Evolutionary conservation across 1,139 yeast species (phyloP).

Genomic region (Sporopachydermia cereana): DNA sequence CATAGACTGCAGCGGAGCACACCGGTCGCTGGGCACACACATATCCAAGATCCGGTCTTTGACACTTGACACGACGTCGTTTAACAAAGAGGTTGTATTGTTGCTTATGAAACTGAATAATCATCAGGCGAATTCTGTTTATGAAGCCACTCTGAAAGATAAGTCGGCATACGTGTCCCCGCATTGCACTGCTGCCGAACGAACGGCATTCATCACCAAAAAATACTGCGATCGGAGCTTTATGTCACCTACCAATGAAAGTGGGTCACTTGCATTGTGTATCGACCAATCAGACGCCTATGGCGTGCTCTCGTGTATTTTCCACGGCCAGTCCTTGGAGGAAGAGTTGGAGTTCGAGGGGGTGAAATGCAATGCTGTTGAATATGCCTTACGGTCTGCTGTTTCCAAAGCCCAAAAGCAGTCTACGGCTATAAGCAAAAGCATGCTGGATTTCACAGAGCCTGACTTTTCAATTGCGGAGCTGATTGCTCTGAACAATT

Average conservation of each 20-base stretch:
- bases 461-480: neutral
- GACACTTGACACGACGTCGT: constrained; percentile 56
- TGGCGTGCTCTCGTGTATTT: constrained; percentile 23
- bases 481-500: constrained; percentile 4
- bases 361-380: neutral
- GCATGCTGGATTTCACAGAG: neutral
- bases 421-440: neutral
- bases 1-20: constrained; percentile 69
- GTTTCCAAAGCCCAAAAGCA: constrained; percentile 1
- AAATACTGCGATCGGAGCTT: constrained; percentile 31
- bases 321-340: neutral
- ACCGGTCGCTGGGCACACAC: constrained; percentile 64
- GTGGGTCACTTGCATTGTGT: constrained; percentile 26
- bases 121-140: constrained; percentile 45
- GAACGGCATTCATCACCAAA: constrained; percentile 27
- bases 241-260: constrained; percentile 21
- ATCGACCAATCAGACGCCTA: constrained; percentile 21
- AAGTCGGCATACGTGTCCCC: constrained; percentile 32
- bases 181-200: constrained; percentile 29
- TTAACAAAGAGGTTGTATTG: constrained; percentile 54
- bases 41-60: constrained; percentile 70
- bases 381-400: neutral
- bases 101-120: constrained; percentile 54
- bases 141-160: constrained; percentile 40
- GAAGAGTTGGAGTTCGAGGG: neutral